These are phyloP conservation scores for Wickerhamomyces sydowiorum DNA, from an alignment of 805 yeast genomes.

Conservation along the genomic window DNA sequence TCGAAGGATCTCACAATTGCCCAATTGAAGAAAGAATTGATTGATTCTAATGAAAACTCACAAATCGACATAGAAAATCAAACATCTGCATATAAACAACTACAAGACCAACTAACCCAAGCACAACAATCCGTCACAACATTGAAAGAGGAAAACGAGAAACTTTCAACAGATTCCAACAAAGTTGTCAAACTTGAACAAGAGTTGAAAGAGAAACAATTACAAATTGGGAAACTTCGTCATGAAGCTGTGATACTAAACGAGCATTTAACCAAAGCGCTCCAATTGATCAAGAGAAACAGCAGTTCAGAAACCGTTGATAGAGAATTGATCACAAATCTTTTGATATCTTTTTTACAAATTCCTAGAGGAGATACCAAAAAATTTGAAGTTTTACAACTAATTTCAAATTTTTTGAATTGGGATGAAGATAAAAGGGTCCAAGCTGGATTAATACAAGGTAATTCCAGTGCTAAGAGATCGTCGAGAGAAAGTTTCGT, in stretches of 20 bases:
- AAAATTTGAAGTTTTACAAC: constrained; percentile 85
- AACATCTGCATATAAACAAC: background rate
- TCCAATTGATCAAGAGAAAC: constrained; percentile 74
- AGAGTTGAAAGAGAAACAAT: constrained; percentile 63
- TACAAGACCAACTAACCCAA: constrained; percentile 19
- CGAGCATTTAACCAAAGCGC: constrained; percentile 92
- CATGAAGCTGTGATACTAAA: constrained; percentile 92
- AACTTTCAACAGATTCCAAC: constrained; percentile 16
- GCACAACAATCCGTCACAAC: constrained; percentile 8
- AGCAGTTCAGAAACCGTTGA: constrained; percentile 76
- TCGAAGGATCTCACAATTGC: background rate
- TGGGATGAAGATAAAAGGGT: constrained; percentile 83
- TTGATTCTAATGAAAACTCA: constrained; percentile 1
- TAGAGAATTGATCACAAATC: constrained; percentile 81
- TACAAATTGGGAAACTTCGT: constrained; percentile 82
- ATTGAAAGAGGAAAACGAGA: constrained; percentile 19
- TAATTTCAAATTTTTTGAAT: constrained; percentile 73
- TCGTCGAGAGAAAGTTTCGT: constrained; percentile 52
- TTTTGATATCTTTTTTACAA: constrained; percentile 77
- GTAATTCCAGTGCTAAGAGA: constrained; percentile 17
- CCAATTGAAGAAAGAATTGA: background rate
- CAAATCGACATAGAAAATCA: background rate
- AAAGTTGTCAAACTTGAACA: constrained; percentile 35
- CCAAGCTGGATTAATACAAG: constrained; percentile 64
- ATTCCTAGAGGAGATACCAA: constrained; percentile 91